Base-by-base conservation (phyloP, 441 rosid species). In the Syzygium malaccense region DNA sequence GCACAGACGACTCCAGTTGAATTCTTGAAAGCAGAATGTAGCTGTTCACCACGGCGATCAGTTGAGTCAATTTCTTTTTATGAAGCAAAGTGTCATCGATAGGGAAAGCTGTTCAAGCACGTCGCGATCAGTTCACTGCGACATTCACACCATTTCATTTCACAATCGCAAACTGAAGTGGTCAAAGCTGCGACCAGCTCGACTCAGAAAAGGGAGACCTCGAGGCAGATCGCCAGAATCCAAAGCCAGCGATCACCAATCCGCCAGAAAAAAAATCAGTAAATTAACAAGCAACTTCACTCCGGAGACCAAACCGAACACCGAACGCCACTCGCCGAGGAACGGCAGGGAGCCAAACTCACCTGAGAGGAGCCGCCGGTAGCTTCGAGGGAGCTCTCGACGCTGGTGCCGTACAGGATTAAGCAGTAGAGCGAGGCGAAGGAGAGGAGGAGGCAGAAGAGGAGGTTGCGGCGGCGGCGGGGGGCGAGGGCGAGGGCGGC, bases 331-430 rank as follows among this genome's bases (percentile, higher is more conserved):
- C 57, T 57, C 45, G 37, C 64, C 56, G 37, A 15, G 26, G 18
- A 53, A 51, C 85, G n/a, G 18, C 41, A 64, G 14, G 45, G 57
- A 45, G 54, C 28, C 60, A 26, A 84, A 88, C 92, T 89, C 68
- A 95, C 96, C 90, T 58, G 88, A 89, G 91, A 30, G 89, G 62
- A 33, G 62, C 25, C 15, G 26, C 85, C 48, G 48, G 48, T 58
- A 41, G 85, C 87, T 41, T 55, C 18, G 84, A 92, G 91, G 20
- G 93, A 92, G 88, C 71, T 84, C 14, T 89, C 92, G 53, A 87
- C 68, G 49, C 41, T 75, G 86, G 90, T 88, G 14, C 90, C 87
- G 91, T 93, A 91, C 84, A 95, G 89, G 62, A 94, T 83, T 87
- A 94, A 89, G 89, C 89, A 88, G 53, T 90, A 91, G 56, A 91